A percentile compares a stretch with the other conserved stretches of the same genome.
Evolutionary conservation across 2,329 filamentous ascomycete genomes (phyloP).

Genomic region (Beauveria asiatica): DNA sequence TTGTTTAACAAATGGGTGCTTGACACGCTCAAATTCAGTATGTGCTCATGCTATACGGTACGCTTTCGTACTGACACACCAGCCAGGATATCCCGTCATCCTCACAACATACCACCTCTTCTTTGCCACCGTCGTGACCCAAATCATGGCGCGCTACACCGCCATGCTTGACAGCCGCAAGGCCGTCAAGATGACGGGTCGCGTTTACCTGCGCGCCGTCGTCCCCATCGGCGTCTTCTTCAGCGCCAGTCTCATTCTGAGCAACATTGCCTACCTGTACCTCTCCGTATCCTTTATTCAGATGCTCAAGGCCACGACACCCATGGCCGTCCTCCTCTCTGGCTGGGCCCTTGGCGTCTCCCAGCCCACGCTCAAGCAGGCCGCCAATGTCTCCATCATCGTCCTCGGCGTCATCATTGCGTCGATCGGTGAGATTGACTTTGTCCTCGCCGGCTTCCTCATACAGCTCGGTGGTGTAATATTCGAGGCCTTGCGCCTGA

Average conservation of each 20-base stretch:
- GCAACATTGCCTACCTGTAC: slow-evolving; percentile 92
- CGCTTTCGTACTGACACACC: background rate
- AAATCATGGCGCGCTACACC: slow-evolving; percentile 84
- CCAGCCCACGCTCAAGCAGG: slow-evolving; percentile 73
- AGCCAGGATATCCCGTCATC: slow-evolving; percentile 61
- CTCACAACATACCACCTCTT: slow-evolving; percentile 93
- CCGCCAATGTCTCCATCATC: slow-evolving; percentile 90
- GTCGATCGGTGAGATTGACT: slow-evolving; percentile 91
- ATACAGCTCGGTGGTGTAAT: slow-evolving; percentile 71
- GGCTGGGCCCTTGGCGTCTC: slow-evolving; percentile 83
- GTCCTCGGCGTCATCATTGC: slow-evolving; percentile 92
- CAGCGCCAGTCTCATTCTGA: slow-evolving; percentile 91
- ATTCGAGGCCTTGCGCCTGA: slow-evolving; percentile 75
- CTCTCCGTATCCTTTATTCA: slow-evolving; percentile 95
- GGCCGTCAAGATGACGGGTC: slow-evolving; percentile 93
- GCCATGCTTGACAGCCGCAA: slow-evolving; percentile 87
- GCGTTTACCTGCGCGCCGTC: slow-evolving; percentile 86
- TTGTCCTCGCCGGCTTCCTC: slow-evolving; percentile 70
- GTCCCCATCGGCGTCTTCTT: slow-evolving; percentile 94
- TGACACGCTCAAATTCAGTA: slow-evolving; percentile 60
- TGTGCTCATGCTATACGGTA: background rate
- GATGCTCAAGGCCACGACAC: slow-evolving; percentile 98
- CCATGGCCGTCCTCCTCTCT: slow-evolving; percentile 82
- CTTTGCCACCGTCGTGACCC: slow-evolving; percentile 91
- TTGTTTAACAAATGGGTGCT: slow-evolving; percentile 96